Conservation (phyloP, 228 moss, liverwort and hornwort genomes). For the Sphagnum fallax region DNA sequence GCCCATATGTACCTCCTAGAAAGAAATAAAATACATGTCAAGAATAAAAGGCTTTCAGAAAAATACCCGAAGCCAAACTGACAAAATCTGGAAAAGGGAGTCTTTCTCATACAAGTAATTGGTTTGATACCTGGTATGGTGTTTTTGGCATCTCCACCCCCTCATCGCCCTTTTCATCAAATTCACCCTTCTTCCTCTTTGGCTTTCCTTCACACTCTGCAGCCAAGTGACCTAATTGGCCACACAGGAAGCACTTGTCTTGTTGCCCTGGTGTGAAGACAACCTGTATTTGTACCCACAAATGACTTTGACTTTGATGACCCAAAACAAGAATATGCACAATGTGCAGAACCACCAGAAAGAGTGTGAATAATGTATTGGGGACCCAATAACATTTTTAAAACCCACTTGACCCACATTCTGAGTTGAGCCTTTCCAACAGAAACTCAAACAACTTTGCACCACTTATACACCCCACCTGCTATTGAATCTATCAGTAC, state of each 20-base stretch:
- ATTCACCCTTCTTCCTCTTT: slow-evolving; percentile 94
- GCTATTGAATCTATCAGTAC: background rate
- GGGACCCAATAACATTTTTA: background rate
- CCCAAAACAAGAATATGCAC: background rate
- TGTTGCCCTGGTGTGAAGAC: slow-evolving; percentile 95
- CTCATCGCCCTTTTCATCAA: slow-evolving; percentile 86
- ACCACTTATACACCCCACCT: background rate
- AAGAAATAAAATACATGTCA: too few relatives aligned
- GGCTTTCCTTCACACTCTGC: slow-evolving; percentile 95
- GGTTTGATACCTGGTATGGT: slow-evolving; percentile 71
- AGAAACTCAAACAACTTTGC: background rate
- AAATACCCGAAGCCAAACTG: too few relatives aligned
- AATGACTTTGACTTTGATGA: background rate
- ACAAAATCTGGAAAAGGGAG: too few relatives aligned
- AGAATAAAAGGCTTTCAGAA: too few relatives aligned
- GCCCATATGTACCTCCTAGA: too few relatives aligned
- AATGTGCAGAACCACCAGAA: background rate
- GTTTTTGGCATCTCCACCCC: slow-evolving; percentile 57
- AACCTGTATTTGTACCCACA: slow-evolving; percentile 43
- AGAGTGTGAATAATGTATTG: too few relatives aligned
- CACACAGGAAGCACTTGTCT: slow-evolving; percentile 97
- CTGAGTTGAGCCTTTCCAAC: too few relatives aligned
- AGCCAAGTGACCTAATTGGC: slow-evolving; percentile 92
- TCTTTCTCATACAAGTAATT: too few relatives aligned
- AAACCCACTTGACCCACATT: background rate